Evolutionary conservation across 2,329 filamentous ascomycete species (phyloP).

Genomic region (Corinectria fuckeliana): DNA sequence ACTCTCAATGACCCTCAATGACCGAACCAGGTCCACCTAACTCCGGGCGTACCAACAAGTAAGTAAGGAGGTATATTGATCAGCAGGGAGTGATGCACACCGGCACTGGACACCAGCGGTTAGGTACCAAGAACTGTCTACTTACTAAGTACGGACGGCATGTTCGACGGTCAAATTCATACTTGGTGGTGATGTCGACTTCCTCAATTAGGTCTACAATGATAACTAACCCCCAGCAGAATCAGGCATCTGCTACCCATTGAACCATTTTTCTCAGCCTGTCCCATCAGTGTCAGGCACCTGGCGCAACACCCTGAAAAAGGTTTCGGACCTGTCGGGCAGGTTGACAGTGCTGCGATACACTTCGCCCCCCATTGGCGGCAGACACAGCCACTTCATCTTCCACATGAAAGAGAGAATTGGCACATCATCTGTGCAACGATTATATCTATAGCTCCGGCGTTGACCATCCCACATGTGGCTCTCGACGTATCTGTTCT

Average conservation of each 20-base stretch:
- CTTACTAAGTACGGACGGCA: background rate
- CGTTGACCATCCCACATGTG: background rate
- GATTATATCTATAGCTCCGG: too few relatives aligned
- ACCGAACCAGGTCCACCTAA: background rate
- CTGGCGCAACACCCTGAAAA: background rate
- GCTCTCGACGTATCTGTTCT: conserved; percentile 1
- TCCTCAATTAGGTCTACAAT: background rate
- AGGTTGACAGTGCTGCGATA: background rate
- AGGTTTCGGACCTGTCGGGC: background rate
- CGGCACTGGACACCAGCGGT: background rate
- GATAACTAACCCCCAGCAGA: background rate
- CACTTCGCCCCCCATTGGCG: background rate
- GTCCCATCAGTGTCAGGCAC: background rate
- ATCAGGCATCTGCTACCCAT: background rate
- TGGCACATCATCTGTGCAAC: background rate
- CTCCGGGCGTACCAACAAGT: background rate
- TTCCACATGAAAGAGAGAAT: background rate
- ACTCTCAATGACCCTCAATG: background rate
- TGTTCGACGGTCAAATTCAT: background rate
- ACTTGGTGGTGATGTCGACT: background rate
- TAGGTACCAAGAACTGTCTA: background rate
- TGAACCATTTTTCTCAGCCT: background rate
- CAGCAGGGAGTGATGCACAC: background rate
- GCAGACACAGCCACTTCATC: background rate
- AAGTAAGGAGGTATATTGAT: background rate